These are phyloP conservation scores for Williopsis jadinii DNA, from an alignment of 1,139 yeast genomes.

Conservation along the genomic window DNA sequence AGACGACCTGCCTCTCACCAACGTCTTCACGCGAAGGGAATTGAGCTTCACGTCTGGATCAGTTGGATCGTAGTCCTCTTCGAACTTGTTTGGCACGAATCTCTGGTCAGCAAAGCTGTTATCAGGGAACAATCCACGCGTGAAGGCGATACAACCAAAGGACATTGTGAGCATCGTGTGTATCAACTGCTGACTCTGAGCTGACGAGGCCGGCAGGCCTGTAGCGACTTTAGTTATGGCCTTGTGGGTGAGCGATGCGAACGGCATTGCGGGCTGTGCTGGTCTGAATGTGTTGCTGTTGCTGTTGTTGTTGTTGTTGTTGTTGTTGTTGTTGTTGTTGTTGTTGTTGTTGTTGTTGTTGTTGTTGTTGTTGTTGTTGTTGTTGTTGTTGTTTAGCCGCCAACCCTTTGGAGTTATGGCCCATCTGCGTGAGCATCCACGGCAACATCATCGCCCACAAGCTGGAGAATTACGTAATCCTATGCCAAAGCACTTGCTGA, in stretches of 20 bases:
- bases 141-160: slow-evolving; percentile 44
- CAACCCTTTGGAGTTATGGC: background rate
- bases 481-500: too few relatives aligned
- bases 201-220: slow-evolving; percentile 8
- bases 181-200: slow-evolving; percentile 34
- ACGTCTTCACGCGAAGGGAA: slow-evolving; percentile 37
- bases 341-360: background rate
- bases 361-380: background rate
- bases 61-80: slow-evolving; percentile 21
- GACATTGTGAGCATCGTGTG: slow-evolving; percentile 40
- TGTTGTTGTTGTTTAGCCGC: background rate
- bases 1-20: slow-evolving; percentile 35
- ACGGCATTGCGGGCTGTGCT: background rate
- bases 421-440: too few relatives aligned
- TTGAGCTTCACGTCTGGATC: slow-evolving; percentile 21
- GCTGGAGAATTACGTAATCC: too few relatives aligned
- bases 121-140: slow-evolving; percentile 45
- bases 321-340: background rate
- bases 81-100: slow-evolving; percentile 30
- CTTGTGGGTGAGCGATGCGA: slow-evolving; percentile 3
- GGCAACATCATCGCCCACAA: too few relatives aligned
- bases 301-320: background rate
- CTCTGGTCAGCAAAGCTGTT: slow-evolving; percentile 37
- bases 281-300: background rate
- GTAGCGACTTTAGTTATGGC: background rate